A percentile compares a stretch with the other conserved stretches of the same genome.
These are phyloP conservation scores for Entomortierella lignicola DNA, from an alignment of 192 early-diverging fungal species.

Conservation along the genomic window DNA sequence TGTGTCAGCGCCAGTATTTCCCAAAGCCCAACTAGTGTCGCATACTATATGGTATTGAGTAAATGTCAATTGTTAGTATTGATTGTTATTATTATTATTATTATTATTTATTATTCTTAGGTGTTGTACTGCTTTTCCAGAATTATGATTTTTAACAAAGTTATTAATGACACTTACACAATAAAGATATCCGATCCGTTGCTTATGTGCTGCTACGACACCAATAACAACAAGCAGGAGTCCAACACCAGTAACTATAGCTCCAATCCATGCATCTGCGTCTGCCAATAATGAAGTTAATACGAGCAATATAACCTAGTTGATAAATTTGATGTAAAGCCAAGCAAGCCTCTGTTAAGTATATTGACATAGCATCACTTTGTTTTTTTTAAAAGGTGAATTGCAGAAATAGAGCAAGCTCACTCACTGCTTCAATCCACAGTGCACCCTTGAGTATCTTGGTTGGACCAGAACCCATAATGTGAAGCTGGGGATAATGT, in stretches of 20 bases:
- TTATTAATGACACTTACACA: conserved; percentile 15
- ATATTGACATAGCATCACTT: no score
- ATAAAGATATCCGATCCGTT: conserved; percentile 42
- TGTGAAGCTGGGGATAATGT: no score
- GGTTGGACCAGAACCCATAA: no score
- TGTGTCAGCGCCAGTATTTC: conserved; percentile 35
- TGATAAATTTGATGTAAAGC: neutral
- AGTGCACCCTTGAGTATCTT: no score
- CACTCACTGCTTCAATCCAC: neutral
- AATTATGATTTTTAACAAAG: no score
- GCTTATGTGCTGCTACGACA: conserved; percentile 39
- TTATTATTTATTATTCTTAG: no score
- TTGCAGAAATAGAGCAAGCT: neutral
- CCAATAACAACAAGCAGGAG: conserved; percentile 32
- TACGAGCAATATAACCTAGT: conserved; percentile 21
- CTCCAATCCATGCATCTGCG: conserved; percentile 37
- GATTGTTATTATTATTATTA: no score
- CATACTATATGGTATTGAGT: conserved; percentile 24
- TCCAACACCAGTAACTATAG: conserved; percentile 20
- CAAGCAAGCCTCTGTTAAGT: no score
- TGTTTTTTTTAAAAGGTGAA: no score
- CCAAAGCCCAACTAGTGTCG: conserved; percentile 32
- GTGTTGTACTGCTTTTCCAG: no score
- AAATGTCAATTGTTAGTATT: no score
- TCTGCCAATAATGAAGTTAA: conserved; percentile 34